Conservation (phyloP, 2,329 filamentous ascomycete genomes). For the Penicillium sclerotigenum region DNA sequence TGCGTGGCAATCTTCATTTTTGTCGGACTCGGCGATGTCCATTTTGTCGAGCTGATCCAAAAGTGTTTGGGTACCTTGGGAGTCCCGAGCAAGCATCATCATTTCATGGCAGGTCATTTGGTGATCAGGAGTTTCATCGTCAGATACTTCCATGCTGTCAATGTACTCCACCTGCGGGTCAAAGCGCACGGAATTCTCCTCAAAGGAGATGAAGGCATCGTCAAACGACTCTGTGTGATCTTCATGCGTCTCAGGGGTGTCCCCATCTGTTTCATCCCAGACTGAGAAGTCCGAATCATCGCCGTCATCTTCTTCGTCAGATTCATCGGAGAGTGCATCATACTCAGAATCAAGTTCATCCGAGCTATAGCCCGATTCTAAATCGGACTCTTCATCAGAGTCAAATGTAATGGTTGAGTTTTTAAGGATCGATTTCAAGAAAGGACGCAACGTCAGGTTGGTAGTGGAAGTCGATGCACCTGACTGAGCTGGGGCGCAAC, state of each 20-base stretch:
- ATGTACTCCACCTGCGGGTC: conserved; percentile 36
- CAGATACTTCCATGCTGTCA: conserved; percentile 26
- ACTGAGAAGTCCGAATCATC: conserved; percentile 31
- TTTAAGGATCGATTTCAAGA: conserved; percentile 37
- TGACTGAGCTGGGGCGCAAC: conserved; percentile 24
- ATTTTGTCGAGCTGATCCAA: conserved; percentile 19
- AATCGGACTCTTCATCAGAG: conserved; percentile 25
- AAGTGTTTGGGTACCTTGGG: conserved; percentile 19
- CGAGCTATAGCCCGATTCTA: conserved; percentile 40
- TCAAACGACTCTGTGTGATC: conserved; percentile 34
- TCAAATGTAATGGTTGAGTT: conserved; percentile 27
- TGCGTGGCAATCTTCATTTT: conserved; percentile 16
- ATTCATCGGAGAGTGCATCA: conserved; percentile 23
- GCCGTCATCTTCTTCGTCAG: conserved; percentile 30
- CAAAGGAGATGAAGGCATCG: conserved; percentile 39
- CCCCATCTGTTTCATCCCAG: conserved; percentile 28
- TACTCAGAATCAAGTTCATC: conserved; percentile 33
- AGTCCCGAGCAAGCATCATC: conserved; percentile 35
- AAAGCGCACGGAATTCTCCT: conserved; percentile 34
- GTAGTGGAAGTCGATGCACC: conserved; percentile 19
- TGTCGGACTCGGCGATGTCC: conserved; percentile 12
- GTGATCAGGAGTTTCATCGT: conserved; percentile 24
- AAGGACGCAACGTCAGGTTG: conserved; percentile 24
- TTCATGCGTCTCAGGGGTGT: conserved; percentile 29
- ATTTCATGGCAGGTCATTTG: conserved; percentile 43